A percentile compares a stretch with the other conserved stretches of the same genome.
phyloP scores from a whole-genome alignment of 2,329 filamentous ascomycete species.

The Acrocalymma vagum region DNA sequence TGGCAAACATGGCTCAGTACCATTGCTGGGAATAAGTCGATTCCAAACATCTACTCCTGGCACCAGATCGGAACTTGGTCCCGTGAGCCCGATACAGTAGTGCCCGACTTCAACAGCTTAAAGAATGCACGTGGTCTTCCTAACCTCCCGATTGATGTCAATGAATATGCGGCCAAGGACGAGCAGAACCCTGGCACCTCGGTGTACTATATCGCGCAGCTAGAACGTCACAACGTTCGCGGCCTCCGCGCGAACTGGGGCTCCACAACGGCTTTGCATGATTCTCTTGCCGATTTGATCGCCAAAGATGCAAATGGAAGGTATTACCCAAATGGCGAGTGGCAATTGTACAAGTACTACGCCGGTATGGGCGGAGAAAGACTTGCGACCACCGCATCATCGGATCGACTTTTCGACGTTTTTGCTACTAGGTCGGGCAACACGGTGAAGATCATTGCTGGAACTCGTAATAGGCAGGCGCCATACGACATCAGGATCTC shows the following conservation, averaged over 20 bases:
- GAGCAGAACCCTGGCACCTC: constrained; percentile 54
- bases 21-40: constrained; percentile 45
- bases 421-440: constrained; percentile 47
- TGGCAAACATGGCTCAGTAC: constrained; percentile 51
- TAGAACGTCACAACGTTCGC: constrained; percentile 54
- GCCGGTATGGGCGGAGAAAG: constrained; percentile 55
- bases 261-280: constrained; percentile 51
- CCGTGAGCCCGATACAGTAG: constrained; percentile 21
- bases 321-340: constrained; percentile 54
- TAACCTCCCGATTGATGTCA: constrained; percentile 53
- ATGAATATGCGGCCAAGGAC: constrained; percentile 55
- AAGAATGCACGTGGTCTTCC: constrained; percentile 41
- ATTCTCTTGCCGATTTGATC: constrained; percentile 55
- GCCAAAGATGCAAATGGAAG: constrained; percentile 39
- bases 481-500: constrained; percentile 48
- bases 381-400: constrained; percentile 45
- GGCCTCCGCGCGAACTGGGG: constrained; percentile 60
- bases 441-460: constrained; percentile 47
- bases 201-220: constrained; percentile 57
- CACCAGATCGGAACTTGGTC: constrained; percentile 49
- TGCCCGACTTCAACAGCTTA: constrained; percentile 39
- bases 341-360: constrained; percentile 60
- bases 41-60: constrained; percentile 57
- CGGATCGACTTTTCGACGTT: constrained; percentile 48
- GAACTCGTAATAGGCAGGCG: constrained; percentile 38